phyloP scores from a whole-genome alignment of 345 rosid species.

The Eucalyptus regnans region DNA sequence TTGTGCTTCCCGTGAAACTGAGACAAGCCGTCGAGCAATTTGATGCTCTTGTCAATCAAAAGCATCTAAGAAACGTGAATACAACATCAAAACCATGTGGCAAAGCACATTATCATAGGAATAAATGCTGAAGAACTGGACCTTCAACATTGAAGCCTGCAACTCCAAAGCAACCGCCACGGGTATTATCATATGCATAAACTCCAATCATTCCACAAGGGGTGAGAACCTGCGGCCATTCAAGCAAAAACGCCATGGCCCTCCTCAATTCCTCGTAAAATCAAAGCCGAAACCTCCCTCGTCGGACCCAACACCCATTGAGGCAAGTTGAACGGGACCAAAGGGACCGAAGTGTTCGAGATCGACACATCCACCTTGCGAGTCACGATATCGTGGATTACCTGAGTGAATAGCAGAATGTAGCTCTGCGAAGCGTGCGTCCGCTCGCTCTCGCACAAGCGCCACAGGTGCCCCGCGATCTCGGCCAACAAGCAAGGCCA shows the following conservation, averaged over 20 bases:
- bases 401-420: constrained; percentile 55
- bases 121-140: constrained; percentile 78
- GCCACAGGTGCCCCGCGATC: constrained; percentile 74
- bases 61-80: constrained; percentile 44
- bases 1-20: constrained; percentile 60
- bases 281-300: constrained; percentile 34
- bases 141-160: constrained; percentile 86
- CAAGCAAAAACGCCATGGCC: constrained; percentile 80
- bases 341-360: constrained; percentile 59
- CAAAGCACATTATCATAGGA: constrained; percentile 67
- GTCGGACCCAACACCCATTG: constrained; percentile 18
- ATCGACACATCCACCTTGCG: constrained; percentile 50
- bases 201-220: constrained; percentile 75
- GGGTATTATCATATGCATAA: constrained; percentile 73
- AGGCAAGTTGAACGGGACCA: constrained; percentile 76
- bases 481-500: constrained; percentile 79
- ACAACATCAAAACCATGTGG: constrained; percentile 65
- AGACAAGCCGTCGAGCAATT: constrained; percentile 51
- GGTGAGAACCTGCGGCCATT: constrained; percentile 67
- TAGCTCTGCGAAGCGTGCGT: constrained; percentile 85
- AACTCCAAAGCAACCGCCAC: constrained; percentile 64
- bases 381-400: constrained; percentile 48
- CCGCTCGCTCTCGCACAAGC: constrained; percentile 77
- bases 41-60: constrained; percentile 76
- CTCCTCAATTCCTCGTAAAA: constrained; percentile 81